phyloP scores from a whole-genome alignment of 768 basidiomycete genomes.

The Boletus edulis region DNA sequence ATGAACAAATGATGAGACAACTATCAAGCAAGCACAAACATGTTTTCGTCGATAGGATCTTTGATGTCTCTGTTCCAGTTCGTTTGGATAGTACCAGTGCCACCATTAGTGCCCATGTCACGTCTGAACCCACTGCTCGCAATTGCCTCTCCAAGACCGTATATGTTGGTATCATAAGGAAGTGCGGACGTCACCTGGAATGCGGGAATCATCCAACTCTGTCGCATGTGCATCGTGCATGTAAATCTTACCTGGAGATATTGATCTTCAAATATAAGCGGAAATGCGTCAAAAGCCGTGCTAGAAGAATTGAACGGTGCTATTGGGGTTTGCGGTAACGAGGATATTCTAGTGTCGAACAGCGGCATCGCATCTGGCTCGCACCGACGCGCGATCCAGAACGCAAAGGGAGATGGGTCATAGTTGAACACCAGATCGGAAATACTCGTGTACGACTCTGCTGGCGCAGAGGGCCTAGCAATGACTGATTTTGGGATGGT shows the following conservation, averaged over 20 bases:
- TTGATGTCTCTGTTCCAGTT: slow-evolving; percentile 61
- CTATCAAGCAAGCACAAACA: slow-evolving; percentile 35
- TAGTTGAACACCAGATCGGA: slow-evolving; percentile 71
- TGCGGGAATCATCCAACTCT: neutral
- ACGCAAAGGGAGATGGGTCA: slow-evolving; percentile 61
- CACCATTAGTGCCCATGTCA: slow-evolving; percentile 49
- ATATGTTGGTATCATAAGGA: slow-evolving; percentile 65
- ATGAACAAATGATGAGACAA: neutral
- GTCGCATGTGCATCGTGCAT: neutral
- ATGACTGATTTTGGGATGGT: slow-evolving; percentile 56
- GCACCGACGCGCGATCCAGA: slow-evolving; percentile 73
- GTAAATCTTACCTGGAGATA: slow-evolving; percentile 56
- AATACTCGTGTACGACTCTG: slow-evolving; percentile 30
- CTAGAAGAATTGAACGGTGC: slow-evolving; percentile 45
- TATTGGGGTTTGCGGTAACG: slow-evolving; percentile 57
- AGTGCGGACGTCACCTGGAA: slow-evolving; percentile 59
- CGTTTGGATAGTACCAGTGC: slow-evolving; percentile 56
- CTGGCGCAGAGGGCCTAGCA: slow-evolving; percentile 37
- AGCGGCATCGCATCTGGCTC: slow-evolving; percentile 51
- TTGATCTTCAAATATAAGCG: slow-evolving; percentile 73
- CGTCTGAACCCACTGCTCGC: slow-evolving; percentile 67
- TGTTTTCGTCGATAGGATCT: slow-evolving; percentile 64
- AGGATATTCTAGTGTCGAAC: slow-evolving; percentile 65
- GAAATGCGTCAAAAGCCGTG: slow-evolving; percentile 58
- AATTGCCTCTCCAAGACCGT: slow-evolving; percentile 73